phyloP scores from a whole-genome alignment of 208 protist genomes.

The Acanthamoeba royreba region DNA sequence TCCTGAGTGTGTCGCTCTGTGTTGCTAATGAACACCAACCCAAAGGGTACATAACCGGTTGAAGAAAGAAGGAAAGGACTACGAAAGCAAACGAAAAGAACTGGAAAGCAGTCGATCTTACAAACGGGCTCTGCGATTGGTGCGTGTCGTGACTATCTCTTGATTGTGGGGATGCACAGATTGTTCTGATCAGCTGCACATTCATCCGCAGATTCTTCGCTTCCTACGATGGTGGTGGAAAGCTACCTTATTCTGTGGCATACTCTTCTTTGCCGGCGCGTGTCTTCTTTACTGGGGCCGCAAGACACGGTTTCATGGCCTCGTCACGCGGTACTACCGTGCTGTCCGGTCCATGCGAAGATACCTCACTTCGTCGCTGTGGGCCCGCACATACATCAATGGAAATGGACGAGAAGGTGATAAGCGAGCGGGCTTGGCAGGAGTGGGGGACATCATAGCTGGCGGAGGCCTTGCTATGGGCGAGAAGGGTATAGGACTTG shows the following conservation, averaged over 20 bases:
- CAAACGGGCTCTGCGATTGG: neutral
- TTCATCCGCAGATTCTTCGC: neutral
- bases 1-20: too few species aligned
- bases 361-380: neutral
- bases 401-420: too few species aligned
- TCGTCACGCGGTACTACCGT: neutral
- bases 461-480: neutral
- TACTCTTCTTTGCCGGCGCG: neutral
- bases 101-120: neutral
- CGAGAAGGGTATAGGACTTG: neutral
- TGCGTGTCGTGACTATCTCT: neutral
- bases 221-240: neutral
- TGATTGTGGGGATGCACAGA: too few species aligned
- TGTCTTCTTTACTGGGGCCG: neutral
- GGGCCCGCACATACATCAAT: neutral
- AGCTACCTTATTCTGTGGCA: neutral
- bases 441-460: too few species aligned
- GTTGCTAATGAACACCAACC: too few species aligned
- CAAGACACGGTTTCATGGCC: neutral
- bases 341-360: neutral
- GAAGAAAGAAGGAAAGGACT: neutral
- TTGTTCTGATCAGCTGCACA: too few species aligned
- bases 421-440: too few species aligned
- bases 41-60: neutral
- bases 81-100: neutral